Evolutionary conservation across 257 asterid genomes (phyloP).

Genomic region (Solanum chiquidenum): DNA sequence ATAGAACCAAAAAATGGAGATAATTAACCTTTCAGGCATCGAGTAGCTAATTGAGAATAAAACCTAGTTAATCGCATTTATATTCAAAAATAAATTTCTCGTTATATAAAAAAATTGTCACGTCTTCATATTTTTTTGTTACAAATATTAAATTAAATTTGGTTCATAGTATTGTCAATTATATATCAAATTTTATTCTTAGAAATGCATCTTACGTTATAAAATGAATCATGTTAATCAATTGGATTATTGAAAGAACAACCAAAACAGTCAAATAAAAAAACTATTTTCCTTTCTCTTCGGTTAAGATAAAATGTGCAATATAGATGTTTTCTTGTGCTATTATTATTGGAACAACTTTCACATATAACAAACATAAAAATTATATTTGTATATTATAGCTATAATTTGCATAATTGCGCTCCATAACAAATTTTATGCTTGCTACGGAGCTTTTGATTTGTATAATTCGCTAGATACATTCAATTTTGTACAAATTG

Average conservation of each 20-base stretch:
- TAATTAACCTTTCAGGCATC: neutral
- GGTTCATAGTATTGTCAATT: neutral
- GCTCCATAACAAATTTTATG: too few relatives aligned
- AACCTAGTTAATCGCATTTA: neutral
- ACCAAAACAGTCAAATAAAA: neutral
- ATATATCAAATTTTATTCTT: neutral
- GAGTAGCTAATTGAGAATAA: neutral
- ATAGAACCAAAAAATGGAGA: neutral
- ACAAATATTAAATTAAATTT: neutral
- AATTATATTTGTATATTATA: too few relatives aligned
- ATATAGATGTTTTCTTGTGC: too few relatives aligned
- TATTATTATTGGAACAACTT: too few relatives aligned
- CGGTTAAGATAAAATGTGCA: too few relatives aligned
- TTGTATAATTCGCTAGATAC: too few relatives aligned
- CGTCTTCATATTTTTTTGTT: neutral
- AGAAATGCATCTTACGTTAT: neutral
- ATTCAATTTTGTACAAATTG: too few relatives aligned
- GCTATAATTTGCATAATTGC: too few relatives aligned
- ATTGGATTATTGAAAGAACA: neutral
- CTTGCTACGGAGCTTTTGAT: too few relatives aligned
- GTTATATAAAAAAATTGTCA: neutral
- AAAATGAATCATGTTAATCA: neutral
- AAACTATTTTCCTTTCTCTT: too few relatives aligned
- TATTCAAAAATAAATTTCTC: neutral
- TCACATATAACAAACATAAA: too few relatives aligned